Conservation (phyloP, 2,329 filamentous ascomycete species). For the Zalaria sp. region DNA sequence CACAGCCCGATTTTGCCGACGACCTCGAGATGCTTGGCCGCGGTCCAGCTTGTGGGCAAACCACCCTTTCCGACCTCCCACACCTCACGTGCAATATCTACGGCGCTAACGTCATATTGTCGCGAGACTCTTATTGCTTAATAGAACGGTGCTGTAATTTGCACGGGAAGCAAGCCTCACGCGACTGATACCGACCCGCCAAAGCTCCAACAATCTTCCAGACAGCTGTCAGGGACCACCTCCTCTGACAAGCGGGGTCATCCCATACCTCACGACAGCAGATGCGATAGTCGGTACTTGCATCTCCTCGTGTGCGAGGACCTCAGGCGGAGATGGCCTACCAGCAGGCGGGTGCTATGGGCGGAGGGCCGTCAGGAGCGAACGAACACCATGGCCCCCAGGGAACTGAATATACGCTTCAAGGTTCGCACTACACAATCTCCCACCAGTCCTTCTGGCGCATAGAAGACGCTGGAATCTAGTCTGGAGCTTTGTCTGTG, state of each 20-base stretch:
- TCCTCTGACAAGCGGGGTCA: not conserved
- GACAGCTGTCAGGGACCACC: not conserved
- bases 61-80: not conserved
- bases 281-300: not conserved
- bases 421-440: slow-evolving; percentile 36
- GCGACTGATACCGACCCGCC: too few species aligned
- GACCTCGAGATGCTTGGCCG: not conserved
- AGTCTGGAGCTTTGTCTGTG: not conserved
- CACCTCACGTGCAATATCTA: not conserved
- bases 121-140: too few species aligned
- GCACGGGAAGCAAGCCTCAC: too few species aligned
- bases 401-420: slow-evolving; percentile 59
- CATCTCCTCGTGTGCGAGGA: not conserved
- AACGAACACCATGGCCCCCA: slow-evolving; percentile 35
- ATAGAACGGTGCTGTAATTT: too few species aligned
- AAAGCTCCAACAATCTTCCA: not conserved
- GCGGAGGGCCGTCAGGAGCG: slow-evolving; percentile 37
- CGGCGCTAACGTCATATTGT: not conserved
- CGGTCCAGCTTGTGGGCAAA: not conserved
- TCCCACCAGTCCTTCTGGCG: not conserved
- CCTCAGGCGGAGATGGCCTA: slow-evolving; percentile 43
- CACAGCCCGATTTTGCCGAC: not conserved
- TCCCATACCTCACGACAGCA: too few species aligned
- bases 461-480: not conserved
- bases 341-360: slow-evolving; percentile 53